Evolutionary conservation across 2,329 filamentous ascomycete species (phyloP).

Genomic region (Cercospora citrullina): DNA sequence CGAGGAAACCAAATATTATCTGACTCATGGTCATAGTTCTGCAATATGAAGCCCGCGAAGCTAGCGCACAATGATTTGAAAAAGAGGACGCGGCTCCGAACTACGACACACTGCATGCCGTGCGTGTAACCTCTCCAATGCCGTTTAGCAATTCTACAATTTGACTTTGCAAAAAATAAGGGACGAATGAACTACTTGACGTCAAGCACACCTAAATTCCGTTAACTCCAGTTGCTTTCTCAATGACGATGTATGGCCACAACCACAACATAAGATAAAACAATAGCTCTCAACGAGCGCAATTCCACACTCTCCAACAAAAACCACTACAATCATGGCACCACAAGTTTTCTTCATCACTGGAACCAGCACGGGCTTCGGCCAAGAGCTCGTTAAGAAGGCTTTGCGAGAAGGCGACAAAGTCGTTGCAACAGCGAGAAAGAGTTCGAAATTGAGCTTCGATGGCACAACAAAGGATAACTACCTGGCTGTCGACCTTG

Average conservation of each 20-base stretch:
- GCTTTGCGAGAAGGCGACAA: conserved; percentile 47
- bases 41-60: neutral
- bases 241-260: neutral
- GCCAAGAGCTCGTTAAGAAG: conserved; percentile 47
- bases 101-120: neutral
- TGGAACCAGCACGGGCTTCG: conserved; percentile 51
- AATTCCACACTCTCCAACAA: no score
- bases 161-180: neutral
- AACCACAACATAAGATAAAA: neutral
- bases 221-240: neutral
- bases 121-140: neutral
- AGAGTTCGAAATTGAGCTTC: conserved; percentile 45
- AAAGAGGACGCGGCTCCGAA: neutral
- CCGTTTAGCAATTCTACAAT: neutral
- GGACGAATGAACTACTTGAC: neutral
- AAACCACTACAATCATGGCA: conserved; percentile 38
- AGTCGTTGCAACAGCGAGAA: conserved; percentile 50
- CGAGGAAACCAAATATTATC: no score
- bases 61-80: neutral
- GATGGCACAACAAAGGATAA: conserved; percentile 49
- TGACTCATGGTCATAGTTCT: neutral
- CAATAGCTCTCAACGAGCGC: neutral
- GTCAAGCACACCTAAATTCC: neutral
- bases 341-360: conserved; percentile 52
- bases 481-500: conserved; percentile 52